Percentiles rank a stretch among this genome's conserved stretches.
Evolutionary conservation across 176 grass and related monocot species (phyloP).

Genomic region (Themeda triandra): DNA sequence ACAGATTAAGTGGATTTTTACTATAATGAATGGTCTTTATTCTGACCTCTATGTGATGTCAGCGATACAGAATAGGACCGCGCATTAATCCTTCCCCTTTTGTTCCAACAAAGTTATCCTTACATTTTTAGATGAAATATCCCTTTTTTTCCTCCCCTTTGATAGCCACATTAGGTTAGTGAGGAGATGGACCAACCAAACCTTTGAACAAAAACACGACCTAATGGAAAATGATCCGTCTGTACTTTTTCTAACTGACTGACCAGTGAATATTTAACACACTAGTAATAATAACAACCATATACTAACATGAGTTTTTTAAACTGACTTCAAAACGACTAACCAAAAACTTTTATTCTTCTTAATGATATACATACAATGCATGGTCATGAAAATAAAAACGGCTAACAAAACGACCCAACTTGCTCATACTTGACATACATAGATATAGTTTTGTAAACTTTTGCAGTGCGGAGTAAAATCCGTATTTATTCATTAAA

Average conservation of each 20-base stretch:
- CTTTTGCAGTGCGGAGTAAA: background rate
- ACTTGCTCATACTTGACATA: too few relatives aligned
- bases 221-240: background rate
- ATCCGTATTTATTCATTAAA: background rate
- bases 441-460: background rate
- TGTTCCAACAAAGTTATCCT: background rate
- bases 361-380: too few relatives aligned
- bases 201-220: background rate
- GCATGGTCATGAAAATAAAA: too few relatives aligned
- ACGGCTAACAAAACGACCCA: too few relatives aligned
- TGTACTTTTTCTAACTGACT: background rate
- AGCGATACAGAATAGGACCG: background rate
- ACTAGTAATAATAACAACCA: too few relatives aligned
- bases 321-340: too few relatives aligned
- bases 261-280: background rate
- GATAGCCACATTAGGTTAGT: background rate
- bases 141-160: too few relatives aligned
- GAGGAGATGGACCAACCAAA: background rate
- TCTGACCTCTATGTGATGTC: too few relatives aligned
- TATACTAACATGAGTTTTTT: background rate
- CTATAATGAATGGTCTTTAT: too few relatives aligned
- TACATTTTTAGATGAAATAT: too few relatives aligned
- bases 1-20: too few relatives aligned
- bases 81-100: background rate
- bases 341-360: too few relatives aligned